Conservation (phyloP, 345 rosid genomes). For the Litchi chinensis region DNA sequence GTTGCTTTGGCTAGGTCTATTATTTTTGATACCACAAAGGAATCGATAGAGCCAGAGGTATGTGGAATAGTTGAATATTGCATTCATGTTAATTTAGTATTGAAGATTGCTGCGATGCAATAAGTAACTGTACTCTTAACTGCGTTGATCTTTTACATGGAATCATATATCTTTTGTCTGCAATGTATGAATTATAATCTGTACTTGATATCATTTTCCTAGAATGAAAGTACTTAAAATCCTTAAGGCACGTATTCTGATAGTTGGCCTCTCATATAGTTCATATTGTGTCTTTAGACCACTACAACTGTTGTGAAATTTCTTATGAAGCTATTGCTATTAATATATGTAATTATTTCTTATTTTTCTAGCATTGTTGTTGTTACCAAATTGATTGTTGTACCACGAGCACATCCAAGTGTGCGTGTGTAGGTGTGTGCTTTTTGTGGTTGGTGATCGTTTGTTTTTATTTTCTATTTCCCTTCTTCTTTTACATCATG, state of each 20-base stretch:
- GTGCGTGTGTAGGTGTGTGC: neutral
- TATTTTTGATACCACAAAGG: constrained; percentile 73
- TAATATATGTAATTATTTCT: too few relatives aligned
- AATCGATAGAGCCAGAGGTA: constrained; percentile 94
- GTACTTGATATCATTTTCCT: neutral
- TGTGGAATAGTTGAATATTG: constrained; percentile 11
- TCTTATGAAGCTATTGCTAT: too few relatives aligned
- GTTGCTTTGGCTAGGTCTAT: constrained; percentile 98
- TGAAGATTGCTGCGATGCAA: neutral
- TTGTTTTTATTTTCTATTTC: neutral
- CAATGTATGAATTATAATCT: neutral
- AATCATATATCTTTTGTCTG: neutral
- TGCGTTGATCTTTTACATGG: neutral
- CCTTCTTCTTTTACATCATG: neutral
- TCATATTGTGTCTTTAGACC: neutral
- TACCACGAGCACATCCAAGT: neutral
- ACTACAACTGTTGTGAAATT: neutral
- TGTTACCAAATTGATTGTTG: neutral
- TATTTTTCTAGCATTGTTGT: too few relatives aligned
- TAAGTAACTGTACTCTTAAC: neutral
- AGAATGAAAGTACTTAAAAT: neutral
- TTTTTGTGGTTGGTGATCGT: neutral
- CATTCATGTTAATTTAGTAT: neutral
- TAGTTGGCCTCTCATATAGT: neutral
- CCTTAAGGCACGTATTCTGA: neutral